Percentiles rank a stretch among this genome's conserved stretches.
Evolutionary conservation across 2,329 filamentous ascomycete species (phyloP).

Genomic region (Colletotrichum truncatum): DNA sequence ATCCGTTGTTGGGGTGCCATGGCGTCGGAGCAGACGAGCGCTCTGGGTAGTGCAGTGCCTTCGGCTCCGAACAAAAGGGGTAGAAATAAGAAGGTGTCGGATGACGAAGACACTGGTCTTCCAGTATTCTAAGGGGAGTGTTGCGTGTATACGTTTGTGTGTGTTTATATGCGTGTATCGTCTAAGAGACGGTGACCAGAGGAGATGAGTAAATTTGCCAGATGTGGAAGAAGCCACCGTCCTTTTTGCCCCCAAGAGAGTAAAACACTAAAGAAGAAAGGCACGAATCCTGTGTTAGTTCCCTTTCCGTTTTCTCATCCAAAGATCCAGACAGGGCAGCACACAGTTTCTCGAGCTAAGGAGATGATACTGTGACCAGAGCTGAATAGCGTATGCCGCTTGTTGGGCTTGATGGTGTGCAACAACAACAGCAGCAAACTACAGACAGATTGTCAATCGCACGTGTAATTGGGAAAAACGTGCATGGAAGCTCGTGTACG

Average conservation of each 20-base stretch:
- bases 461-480: background rate
- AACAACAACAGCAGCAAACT: background rate
- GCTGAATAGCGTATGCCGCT: background rate
- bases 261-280: background rate
- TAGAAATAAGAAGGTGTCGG: background rate
- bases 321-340: slow-evolving; percentile 9
- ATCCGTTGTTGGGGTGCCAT: slow-evolving; percentile 31
- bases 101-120: no score
- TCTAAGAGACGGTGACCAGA: background rate
- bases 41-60: background rate
- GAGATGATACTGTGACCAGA: background rate
- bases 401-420: background rate
- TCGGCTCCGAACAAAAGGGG: background rate
- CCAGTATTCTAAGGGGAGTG: no score
- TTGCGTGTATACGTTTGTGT: no score
- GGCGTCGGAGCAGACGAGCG: background rate
- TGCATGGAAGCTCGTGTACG: background rate
- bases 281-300: background rate
- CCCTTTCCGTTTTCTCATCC: background rate
- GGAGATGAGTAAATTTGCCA: background rate
- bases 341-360: background rate
- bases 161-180: background rate
- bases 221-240: background rate
- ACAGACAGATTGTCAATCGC: background rate
- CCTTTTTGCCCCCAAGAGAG: background rate